phyloP scores from a whole-genome alignment of 2,329 filamentous ascomycete species.

The Zymoseptoria ardabiliae region DNA sequence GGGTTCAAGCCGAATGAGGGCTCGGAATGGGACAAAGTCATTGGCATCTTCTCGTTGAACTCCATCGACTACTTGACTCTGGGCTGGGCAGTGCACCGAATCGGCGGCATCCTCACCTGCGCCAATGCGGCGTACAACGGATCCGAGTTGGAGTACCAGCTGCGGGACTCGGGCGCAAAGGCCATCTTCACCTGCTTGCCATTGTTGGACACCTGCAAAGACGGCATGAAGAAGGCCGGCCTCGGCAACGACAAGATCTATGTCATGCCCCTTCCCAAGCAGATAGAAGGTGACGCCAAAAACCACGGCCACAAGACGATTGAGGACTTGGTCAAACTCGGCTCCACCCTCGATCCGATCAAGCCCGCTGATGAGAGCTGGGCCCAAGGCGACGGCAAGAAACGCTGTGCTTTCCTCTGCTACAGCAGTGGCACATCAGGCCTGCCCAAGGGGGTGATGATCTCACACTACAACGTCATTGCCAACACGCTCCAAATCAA shows the following conservation, averaged over 20 bases:
- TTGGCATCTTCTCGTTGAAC: conserved; percentile 71
- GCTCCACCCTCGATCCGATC: conserved; percentile 47
- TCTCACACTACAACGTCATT: conserved; percentile 72
- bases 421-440: conserved; percentile 77
- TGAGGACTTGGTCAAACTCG: conserved; percentile 57
- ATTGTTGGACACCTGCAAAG: conserved; percentile 56
- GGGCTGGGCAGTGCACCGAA: conserved; percentile 64
- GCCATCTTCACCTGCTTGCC: conserved; percentile 65
- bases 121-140: conserved; percentile 69
- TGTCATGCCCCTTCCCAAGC: conserved; percentile 59
- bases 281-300: conserved; percentile 42
- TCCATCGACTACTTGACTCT: conserved; percentile 72
- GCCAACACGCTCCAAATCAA: conserved; percentile 62
- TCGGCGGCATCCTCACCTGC: conserved; percentile 66
- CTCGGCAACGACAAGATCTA: conserved; percentile 61
- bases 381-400: conserved; percentile 57
- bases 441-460: conserved; percentile 67
- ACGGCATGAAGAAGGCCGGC: conserved; percentile 55
- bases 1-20: conserved; percentile 63
- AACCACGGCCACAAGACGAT: conserved; percentile 54
- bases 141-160: conserved; percentile 63
- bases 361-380: conserved; percentile 47
- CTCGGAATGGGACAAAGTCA: conserved; percentile 73
- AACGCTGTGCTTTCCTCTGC: conserved; percentile 67
- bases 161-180: conserved; percentile 61